These are phyloP conservation scores for Coemansia sp. DNA, from an alignment of 192 early-diverging fungal genomes.

Conservation along the genomic window DNA sequence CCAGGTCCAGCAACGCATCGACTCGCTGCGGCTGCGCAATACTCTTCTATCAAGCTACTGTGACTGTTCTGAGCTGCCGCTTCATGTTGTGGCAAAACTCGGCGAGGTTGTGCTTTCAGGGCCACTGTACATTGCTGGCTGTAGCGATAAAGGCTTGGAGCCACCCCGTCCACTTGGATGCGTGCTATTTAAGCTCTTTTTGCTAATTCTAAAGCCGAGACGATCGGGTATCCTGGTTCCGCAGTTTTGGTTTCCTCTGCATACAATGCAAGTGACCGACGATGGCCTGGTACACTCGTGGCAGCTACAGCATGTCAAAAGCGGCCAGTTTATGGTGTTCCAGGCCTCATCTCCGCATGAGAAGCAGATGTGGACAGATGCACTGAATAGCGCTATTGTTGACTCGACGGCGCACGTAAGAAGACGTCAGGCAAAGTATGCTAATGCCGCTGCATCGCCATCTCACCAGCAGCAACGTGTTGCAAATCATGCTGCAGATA, in stretches of 20 bases:
- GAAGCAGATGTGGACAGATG: constrained; percentile 58
- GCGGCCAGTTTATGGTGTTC: constrained; percentile 57
- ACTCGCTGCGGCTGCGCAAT: constrained; percentile 29
- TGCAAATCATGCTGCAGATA: neutral
- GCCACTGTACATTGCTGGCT: constrained; percentile 30
- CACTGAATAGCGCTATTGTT: constrained; percentile 51
- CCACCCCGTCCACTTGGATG: constrained; percentile 52
- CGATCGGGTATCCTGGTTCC: constrained; percentile 55
- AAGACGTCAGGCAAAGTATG: constrained; percentile 2
- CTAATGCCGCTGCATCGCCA: neutral
- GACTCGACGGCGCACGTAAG: constrained; percentile 12
- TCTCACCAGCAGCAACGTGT: neutral
- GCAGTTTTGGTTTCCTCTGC: constrained; percentile 68
- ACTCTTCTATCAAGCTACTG: constrained; percentile 30
- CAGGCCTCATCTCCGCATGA: constrained; percentile 58
- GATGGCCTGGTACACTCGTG: constrained; percentile 29
- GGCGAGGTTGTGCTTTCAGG: constrained; percentile 45
- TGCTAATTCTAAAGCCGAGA: constrained; percentile 60
- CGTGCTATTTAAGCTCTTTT: constrained; percentile 61
- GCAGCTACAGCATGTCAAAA: constrained; percentile 42
- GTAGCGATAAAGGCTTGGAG: constrained; percentile 6
- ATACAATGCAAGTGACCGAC: constrained; percentile 61
- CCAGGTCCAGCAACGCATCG: constrained; percentile 38
- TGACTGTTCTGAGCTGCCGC: constrained; percentile 42
- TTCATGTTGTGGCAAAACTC: constrained; percentile 31